Base-by-base conservation (phyloP, 331 rosid genomes). In the Acacia pycnantha region DNA sequence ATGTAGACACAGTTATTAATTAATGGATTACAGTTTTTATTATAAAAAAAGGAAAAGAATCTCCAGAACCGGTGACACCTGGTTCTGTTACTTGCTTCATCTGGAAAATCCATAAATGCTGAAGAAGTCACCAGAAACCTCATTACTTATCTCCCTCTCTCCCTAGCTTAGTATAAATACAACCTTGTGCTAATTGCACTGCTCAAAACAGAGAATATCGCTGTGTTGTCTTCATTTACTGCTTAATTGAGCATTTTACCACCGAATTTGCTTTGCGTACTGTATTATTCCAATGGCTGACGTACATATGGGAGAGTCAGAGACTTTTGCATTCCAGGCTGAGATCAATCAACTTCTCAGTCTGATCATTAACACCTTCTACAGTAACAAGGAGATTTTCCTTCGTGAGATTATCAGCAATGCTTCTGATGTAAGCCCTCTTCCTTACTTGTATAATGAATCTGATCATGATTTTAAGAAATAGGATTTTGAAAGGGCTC, bases 301-400 rank as follows among this genome's bases (percentile, higher is more conserved):
- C 40, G 92, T 87, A 58, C 76, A 83, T 2, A 85, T 87, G 89
- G 83, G 74, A 9, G 92, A 90, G 0, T 72, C 85, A 0, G 92
- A 88, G 86, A 88, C 92, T 48, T 88, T 90, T 29, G 92, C 92
- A 3, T 90, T 85, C 51, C 94, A 90, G 71, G 91, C 90, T 3
- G 91, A 88, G 88, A 90, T 88, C 69, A 88, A 88, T 84, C 93
- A 90, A 76, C 92, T 90, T 26, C 86, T 90, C n/a, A 87, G 94
- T 72, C 84, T 90, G 85, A 90, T 90, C 89, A 88, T 90, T 77
- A 90, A 88, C 77, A 90, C 89, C 4, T 90, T 90, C 77, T 90
- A 90, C 65, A 90, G 90, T 73, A 90, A 90, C 86, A 90, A 90
- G 82, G 92, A 90, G 90, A 87, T 90, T 24, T 90, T 90, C 84